Percentiles rank a stretch among this genome's conserved stretches.
Evolutionary conservation across 2,329 filamentous ascomycete species (phyloP).

Genomic region (Fusarium siculi): DNA sequence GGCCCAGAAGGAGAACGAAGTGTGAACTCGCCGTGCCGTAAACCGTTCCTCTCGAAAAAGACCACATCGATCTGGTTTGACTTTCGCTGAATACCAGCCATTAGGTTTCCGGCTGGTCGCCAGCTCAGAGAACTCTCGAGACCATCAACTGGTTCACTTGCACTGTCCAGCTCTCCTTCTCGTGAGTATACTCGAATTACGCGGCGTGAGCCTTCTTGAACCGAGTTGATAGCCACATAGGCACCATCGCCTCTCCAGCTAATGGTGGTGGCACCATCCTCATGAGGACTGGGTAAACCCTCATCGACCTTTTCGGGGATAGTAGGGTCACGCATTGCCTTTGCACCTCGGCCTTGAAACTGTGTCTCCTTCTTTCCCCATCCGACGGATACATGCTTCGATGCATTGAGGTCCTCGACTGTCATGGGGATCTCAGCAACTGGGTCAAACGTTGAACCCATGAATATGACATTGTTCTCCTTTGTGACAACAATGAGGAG

Average conservation of each 20-base stretch:
- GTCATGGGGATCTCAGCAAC: conserved; percentile 79
- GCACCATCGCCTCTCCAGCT: conserved; percentile 96
- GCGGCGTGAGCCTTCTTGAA: conserved; percentile 76
- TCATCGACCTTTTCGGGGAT: conserved; percentile 93
- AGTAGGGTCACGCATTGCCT: conserved; percentile 89
- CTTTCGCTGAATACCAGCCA: conserved; percentile 85
- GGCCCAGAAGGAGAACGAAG: conserved; percentile 73
- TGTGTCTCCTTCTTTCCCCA: conserved; percentile 99
- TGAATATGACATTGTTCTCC: conserved; percentile 83
- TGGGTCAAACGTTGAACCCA: conserved; percentile 91
- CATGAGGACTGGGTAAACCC: conserved; percentile 77
- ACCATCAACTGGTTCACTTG: conserved; percentile 92
- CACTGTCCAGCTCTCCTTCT: conserved; percentile 90
- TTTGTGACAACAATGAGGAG: conserved; percentile 85
- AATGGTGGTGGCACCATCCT: conserved; percentile 77
- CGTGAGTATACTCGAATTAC: conserved; percentile 90
- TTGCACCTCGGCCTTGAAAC: conserved; percentile 91
- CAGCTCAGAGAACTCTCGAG: conserved; percentile 90
- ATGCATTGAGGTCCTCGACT: conserved; percentile 82
- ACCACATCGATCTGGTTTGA: conserved; percentile 79
- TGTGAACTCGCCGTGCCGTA: conserved; percentile 95
- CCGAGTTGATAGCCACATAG: conserved; percentile 85
- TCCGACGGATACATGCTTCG: conserved; percentile 93
- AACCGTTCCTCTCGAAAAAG: conserved; percentile 97
- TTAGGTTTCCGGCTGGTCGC: conserved; percentile 89